Evolutionary conservation across 2,329 filamentous ascomycete species (phyloP).

Genomic region (Botryotinia narcissicola): DNA sequence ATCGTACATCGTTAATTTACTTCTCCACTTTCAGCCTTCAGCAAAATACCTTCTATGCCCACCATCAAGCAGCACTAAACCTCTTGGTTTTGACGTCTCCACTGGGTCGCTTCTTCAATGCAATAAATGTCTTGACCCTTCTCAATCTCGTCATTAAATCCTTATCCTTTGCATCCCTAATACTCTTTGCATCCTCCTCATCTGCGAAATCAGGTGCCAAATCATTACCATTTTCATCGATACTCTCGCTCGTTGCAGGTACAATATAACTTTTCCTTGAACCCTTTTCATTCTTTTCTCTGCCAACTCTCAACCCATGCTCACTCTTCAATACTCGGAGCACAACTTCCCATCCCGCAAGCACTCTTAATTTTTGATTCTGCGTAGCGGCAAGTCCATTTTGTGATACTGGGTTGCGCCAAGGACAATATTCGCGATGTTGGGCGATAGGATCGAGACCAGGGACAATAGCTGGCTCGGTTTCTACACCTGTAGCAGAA

Average conservation of each 20-base stretch:
- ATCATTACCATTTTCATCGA: conserved; percentile 15
- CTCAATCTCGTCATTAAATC: conserved; percentile 70
- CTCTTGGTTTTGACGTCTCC: conserved; percentile 15
- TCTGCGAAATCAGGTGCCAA: conserved; percentile 28
- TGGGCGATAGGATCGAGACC: conserved; percentile 67
- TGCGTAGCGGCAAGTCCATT: conserved; percentile 42
- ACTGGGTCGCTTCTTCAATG: conserved; percentile 51
- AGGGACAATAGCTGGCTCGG: conserved; percentile 59
- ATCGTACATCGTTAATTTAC: conserved; percentile 5
- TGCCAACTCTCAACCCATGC: conserved; percentile 38
- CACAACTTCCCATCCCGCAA: conserved; percentile 55
- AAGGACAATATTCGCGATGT: conserved; percentile 82
- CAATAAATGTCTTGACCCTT: conserved; percentile 69
- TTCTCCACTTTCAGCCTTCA: not conserved
- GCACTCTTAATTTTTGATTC: conserved; percentile 36
- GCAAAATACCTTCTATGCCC: not conserved
- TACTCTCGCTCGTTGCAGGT: not conserved
- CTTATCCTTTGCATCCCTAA: conserved; percentile 61
- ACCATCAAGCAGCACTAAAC: conserved; percentile 10
- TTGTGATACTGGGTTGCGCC: conserved; percentile 66
- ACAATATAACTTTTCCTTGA: conserved; percentile 14
- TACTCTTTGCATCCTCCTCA: conserved; percentile 41
- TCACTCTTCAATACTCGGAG: conserved; percentile 57
- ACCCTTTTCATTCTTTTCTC: conserved; percentile 24
- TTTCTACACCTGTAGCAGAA: conserved; percentile 49